phyloP scores from a whole-genome alignment of 306 rosid species.

The Luffa acutangula region DNA sequence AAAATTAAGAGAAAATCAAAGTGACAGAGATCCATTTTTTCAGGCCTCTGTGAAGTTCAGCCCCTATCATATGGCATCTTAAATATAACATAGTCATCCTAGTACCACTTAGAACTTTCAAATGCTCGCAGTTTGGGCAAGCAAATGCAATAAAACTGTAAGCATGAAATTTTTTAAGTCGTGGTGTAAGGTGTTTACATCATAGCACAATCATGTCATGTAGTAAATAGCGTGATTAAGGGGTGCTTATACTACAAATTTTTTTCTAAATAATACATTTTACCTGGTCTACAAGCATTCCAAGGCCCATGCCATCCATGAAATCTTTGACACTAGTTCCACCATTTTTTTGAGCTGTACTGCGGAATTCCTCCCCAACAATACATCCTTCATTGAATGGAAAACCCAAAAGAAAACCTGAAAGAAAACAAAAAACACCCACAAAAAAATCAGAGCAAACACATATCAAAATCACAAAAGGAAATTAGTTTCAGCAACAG shows the following conservation, averaged over 20 bases:
- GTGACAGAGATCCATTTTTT: background rate
- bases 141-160: background rate
- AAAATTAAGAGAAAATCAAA: background rate
- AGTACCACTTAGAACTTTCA: background rate
- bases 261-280: background rate
- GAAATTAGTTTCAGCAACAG: no score
- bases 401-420: no score
- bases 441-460: no score
- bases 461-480: no score
- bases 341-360: constrained; percentile 44
- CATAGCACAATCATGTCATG: background rate
- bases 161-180: background rate
- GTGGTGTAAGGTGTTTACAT: background rate
- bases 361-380: constrained; percentile 88
- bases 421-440: no score
- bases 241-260: background rate
- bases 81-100: background rate
- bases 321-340: constrained; percentile 85
- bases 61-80: background rate
- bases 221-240: background rate
- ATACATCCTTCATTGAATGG: no score
- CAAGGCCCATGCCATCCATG: constrained; percentile 99
- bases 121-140: background rate
- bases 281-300: constrained; percentile 93
- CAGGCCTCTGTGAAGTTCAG: background rate